Evolutionary conservation across 2,329 filamentous ascomycete genomes (phyloP).

Genomic region (Pyrenochaeta sp.): DNA sequence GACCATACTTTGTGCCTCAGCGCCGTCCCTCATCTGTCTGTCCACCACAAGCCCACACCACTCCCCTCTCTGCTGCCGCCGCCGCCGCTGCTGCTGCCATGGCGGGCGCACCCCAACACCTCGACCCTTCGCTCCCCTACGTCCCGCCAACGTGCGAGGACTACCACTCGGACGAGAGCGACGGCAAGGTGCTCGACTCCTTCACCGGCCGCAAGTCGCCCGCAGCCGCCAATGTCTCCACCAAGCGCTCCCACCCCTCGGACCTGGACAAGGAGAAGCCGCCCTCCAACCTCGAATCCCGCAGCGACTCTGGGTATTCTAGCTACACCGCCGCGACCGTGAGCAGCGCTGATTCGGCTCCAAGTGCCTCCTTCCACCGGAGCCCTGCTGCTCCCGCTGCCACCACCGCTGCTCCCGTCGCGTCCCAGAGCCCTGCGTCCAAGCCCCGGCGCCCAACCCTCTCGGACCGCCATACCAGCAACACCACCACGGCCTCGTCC

Average conservation of each 20-base stretch:
- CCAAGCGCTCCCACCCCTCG: slow-evolving; percentile 55
- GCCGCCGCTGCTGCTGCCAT: slow-evolving; percentile 22
- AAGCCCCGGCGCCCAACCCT: slow-evolving; percentile 27
- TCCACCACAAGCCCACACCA: slow-evolving; percentile 6
- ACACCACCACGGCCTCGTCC: slow-evolving; percentile 31
- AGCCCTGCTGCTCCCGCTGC: slow-evolving; percentile 32
- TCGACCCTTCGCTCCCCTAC: no score
- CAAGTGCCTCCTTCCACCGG: slow-evolving; percentile 46
- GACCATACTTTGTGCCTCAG: no score
- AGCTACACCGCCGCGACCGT: slow-evolving; percentile 63
- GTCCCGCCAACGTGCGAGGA: slow-evolving; percentile 46
- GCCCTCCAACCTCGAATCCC: slow-evolving; percentile 53
- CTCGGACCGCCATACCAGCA: slow-evolving; percentile 25
- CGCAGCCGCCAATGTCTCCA: slow-evolving; percentile 59
- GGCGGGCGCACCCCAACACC: slow-evolving; percentile 25
- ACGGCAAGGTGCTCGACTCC: slow-evolving; percentile 23
- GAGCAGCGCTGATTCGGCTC: slow-evolving; percentile 60
- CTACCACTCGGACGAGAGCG: slow-evolving; percentile 51
- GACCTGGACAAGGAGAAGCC: slow-evolving; percentile 44
- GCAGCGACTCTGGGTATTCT: slow-evolving; percentile 69
- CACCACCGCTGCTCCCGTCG: slow-evolving; percentile 19
- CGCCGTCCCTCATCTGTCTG: slow-evolving; percentile 3
- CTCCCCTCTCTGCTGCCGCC: slow-evolving; percentile 11
- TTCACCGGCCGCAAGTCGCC: slow-evolving; percentile 53
- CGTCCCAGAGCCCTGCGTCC: slow-evolving; percentile 24